Evolutionary conservation across 331 rosid species (phyloP), one percentile per base, ranked within the genome.

Genomic region (Malus hybrid): DNA sequence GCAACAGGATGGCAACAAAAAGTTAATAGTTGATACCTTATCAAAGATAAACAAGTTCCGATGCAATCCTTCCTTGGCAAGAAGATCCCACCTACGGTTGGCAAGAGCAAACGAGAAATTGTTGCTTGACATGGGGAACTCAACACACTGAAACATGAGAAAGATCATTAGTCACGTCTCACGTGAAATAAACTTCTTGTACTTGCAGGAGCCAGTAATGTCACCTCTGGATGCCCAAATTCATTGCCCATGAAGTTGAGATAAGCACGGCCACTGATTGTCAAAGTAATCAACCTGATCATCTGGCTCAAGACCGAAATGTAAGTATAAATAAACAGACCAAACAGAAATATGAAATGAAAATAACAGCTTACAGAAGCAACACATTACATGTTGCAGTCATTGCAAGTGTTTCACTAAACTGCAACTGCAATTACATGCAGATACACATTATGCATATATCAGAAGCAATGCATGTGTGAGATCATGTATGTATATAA

Each of bases 161-260:
- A 66, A 64, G 80, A 80, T 68, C 68, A 73, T 81, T 74, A 82
- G 79, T 79, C 42, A 50, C 33, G 14, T 54, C 61, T 77, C 39
- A 48, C 29, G 11, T 54, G 67, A 74, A 77, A 77, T 20, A 54
- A 24, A 76, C 16, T 27, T 74, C 29, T 70, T 27, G 71, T 27
- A 65, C 73, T 67, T 68, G 29, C 22, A 20, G 59, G 44, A 76
- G 6, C 24, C 73, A 74, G 29, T 66, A 75, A 59, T 31, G 82
- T 85, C 70, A 90, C 99, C 96, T 90, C 83, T 69, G 97, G 97
- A 87, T 94, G 99, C 78, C 93, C 99, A 81, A 91, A 94, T 83
- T 94, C 99, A 84, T 90, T 94, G 79, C 99, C 99, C 93, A 92
- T 94, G 93, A 94, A 94, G 86, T 87, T 94, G 74, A 94, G 85